Conservation (phyloP, 169 alveolate genomes). For the Eimeria praecox region DNA sequence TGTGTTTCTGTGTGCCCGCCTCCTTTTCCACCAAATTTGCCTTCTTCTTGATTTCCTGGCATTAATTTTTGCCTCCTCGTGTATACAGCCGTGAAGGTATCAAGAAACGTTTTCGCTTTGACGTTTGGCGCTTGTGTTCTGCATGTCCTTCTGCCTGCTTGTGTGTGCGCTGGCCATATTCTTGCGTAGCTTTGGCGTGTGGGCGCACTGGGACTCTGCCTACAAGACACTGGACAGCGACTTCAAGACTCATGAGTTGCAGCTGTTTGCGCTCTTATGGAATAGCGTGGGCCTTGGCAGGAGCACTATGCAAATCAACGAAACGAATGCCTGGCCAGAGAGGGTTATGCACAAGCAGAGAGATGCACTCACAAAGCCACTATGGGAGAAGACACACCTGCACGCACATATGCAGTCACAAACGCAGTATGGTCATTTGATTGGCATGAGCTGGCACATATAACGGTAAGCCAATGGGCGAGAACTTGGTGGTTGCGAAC, state of each 20-base stretch:
- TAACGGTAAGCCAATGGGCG: background rate
- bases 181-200: conserved; percentile 74
- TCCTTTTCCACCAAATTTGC: background rate
- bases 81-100: too few species aligned
- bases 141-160: background rate
- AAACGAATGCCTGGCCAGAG: background rate
- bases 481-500: background rate
- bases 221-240: conserved; percentile 83
- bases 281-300: conserved; percentile 34
- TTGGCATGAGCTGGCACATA: background rate
- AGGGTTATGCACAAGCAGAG: background rate
- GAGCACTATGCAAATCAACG: background rate
- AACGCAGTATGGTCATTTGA: background rate
- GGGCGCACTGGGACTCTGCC: conserved; percentile 83
- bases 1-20: background rate
- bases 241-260: conserved; percentile 82
- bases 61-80: background rate
- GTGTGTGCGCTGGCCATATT: background rate
- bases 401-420: background rate
- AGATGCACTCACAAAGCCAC: background rate
- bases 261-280: conserved; percentile 70
- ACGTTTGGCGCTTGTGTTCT: background rate
- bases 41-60: background rate
- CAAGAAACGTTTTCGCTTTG: background rate
- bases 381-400: background rate